Evolutionary conservation across 352 stramenopile genomes (phyloP).

Genomic region (Phytophthora sp.): DNA sequence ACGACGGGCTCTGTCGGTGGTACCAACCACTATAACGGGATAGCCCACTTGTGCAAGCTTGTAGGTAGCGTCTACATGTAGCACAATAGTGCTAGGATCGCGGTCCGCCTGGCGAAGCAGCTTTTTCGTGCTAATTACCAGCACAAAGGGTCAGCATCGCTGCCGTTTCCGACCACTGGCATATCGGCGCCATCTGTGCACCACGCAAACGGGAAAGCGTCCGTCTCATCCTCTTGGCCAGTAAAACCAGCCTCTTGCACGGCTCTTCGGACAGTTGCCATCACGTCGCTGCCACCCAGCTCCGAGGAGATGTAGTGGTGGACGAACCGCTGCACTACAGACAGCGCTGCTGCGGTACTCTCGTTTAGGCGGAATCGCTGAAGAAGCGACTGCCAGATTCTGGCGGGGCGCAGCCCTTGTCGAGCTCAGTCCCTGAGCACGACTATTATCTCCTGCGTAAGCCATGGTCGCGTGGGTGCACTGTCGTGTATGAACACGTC

Average conservation of each 20-base stretch:
- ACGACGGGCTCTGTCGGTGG: conserved; percentile 9
- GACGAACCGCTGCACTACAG: conserved; percentile 7
- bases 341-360: not conserved
- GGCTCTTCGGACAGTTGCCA: not conserved
- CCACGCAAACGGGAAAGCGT: conserved; percentile 4
- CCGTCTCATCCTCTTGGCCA: not conserved
- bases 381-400: not conserved
- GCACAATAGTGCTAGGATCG: not conserved
- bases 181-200: not conserved
- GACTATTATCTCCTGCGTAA: conserved; percentile 2
- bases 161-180: not conserved
- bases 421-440: not conserved
- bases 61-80: conserved; percentile 26
- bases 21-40: conserved; percentile 9
- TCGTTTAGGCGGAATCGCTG: not conserved
- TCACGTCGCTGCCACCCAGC: conserved; percentile 2
- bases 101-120: not conserved
- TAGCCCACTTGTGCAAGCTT: conserved; percentile 14
- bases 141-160: not conserved
- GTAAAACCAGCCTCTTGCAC: not conserved
- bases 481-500: no score
- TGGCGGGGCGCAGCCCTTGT: not conserved
- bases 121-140: not conserved
- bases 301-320: not conserved
- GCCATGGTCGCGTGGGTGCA: not conserved